Percentiles rank a stretch among this genome's conserved stretches.
phyloP scores from a whole-genome alignment of 345 rosid species.

The Aquilaria malaccensis region DNA sequence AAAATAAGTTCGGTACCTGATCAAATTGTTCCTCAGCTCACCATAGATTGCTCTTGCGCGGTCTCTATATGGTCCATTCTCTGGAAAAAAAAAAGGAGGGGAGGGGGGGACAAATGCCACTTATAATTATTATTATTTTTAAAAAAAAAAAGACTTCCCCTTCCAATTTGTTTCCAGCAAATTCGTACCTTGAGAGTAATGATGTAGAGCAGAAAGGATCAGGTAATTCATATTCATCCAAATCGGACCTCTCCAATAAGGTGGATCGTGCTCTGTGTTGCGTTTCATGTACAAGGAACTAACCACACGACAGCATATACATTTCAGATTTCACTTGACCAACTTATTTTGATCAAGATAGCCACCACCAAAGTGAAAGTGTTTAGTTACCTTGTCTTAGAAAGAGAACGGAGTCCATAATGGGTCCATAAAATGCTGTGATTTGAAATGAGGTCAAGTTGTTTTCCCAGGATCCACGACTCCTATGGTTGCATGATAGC shows the following conservation, averaged over 20 bases:
- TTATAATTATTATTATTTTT: too few species aligned
- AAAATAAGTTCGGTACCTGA: conserved; percentile 33
- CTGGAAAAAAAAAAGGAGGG: conserved; percentile 32
- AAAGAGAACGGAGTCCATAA: conserved; percentile 89
- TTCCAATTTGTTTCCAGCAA: not conserved
- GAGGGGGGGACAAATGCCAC: not conserved
- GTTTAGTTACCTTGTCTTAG: conserved; percentile 63
- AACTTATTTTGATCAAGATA: not conserved
- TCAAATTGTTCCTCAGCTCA: conserved; percentile 62
- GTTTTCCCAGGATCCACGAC: conserved; percentile 77
- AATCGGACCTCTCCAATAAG: conserved; percentile 95
- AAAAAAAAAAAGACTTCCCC: not conserved
- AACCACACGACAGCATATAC: conserved; percentile 8
- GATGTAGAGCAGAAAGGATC: conserved; percentile 77
- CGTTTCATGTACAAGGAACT: conserved; percentile 89
- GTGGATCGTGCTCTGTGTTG: conserved; percentile 84
- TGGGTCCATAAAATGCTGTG: conserved; percentile 66
- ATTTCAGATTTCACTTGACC: not conserved
- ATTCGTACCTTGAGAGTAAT: conserved; percentile 62
- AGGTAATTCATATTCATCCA: conserved; percentile 94
- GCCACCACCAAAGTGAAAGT: too few species aligned
- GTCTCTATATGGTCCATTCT: conserved; percentile 61
- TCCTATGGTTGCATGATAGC: conserved; percentile 31
- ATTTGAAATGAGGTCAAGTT: conserved; percentile 77
- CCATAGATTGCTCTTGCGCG: conserved; percentile 54